Evolutionary conservation across 2,329 filamentous ascomycete genomes (phyloP).

Genomic region (Fusarium floridanum): DNA sequence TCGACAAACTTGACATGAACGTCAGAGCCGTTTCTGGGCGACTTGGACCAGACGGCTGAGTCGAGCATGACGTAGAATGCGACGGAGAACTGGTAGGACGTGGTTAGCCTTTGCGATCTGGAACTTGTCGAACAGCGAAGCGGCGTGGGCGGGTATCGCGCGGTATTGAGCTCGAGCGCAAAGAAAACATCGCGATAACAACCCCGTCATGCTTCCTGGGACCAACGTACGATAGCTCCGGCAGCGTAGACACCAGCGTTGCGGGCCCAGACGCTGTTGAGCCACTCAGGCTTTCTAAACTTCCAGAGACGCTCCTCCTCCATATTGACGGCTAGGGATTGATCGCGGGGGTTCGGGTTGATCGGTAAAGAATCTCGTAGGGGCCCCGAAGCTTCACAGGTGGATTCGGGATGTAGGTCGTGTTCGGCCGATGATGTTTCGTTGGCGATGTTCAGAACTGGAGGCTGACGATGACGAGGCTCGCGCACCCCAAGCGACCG

Average conservation of each 20-base stretch:
- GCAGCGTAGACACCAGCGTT: slow-evolving; percentile 73
- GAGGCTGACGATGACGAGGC: slow-evolving; percentile 48
- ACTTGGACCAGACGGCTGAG: slow-evolving; percentile 75
- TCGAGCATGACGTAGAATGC: slow-evolving; percentile 79
- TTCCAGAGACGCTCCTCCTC: slow-evolving; percentile 77
- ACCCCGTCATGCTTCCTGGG: background rate
- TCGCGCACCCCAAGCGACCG: slow-evolving; percentile 25
- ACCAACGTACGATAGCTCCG: slow-evolving; percentile 69
- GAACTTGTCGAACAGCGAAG: background rate
- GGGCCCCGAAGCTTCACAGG: slow-evolving; percentile 1
- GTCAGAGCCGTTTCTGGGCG: slow-evolving; percentile 68
- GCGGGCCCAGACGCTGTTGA: slow-evolving; percentile 73
- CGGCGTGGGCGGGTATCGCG: background rate
- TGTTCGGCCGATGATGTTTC: slow-evolving; percentile 23
- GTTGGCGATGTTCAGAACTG: slow-evolving; percentile 31
- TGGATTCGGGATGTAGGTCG: background rate
- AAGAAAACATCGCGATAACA: background rate
- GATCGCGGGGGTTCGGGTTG: background rate
- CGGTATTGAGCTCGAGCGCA: background rate
- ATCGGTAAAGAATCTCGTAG: background rate
- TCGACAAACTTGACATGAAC: slow-evolving; percentile 75
- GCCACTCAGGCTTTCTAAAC: slow-evolving; percentile 75
- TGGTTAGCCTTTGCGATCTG: slow-evolving; percentile 24
- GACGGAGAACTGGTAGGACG: slow-evolving; percentile 68
- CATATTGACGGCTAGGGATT: slow-evolving; percentile 55